Conservation (phyloP, 768 basidiomycete species). For the Boletellus ananas region DNA sequence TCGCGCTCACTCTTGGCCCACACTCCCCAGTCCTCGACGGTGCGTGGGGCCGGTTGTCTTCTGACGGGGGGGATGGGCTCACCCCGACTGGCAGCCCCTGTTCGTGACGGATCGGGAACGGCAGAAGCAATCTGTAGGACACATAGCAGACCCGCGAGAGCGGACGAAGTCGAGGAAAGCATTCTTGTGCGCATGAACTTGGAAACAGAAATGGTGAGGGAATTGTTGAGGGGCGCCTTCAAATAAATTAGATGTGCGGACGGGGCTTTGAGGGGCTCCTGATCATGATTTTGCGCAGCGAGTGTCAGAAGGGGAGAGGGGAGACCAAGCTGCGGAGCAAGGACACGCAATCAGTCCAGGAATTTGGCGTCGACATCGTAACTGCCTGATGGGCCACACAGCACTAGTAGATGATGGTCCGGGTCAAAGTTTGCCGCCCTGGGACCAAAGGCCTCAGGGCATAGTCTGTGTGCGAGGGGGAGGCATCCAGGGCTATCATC, state of each 20-base stretch:
- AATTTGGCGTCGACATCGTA: too few relatives aligned
- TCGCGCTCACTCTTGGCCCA: conserved; percentile 55
- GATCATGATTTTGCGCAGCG: neutral
- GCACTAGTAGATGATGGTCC: too few relatives aligned
- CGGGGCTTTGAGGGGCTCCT: neutral
- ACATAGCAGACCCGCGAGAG: conserved; percentile 12
- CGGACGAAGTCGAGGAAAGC: conserved; percentile 14
- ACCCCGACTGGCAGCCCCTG: conserved; percentile 12
- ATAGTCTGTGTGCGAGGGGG: too few relatives aligned
- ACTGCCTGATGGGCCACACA: too few relatives aligned
- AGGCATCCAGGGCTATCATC: too few relatives aligned
- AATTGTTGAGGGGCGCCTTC: neutral
- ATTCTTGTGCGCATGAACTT: conserved; percentile 7
- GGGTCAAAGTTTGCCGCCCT: too few relatives aligned
- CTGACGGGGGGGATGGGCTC: conserved; percentile 25
- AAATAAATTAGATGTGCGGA: neutral
- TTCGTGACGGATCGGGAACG: conserved; percentile 5
- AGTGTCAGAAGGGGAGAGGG: neutral
- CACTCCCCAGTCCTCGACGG: conserved; percentile 40
- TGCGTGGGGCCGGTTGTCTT: conserved; percentile 11
- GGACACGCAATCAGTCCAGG: neutral
- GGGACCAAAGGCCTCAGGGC: too few relatives aligned
- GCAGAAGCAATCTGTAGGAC: conserved; percentile 14
- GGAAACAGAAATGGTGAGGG: neutral
- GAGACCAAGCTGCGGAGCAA: neutral